phyloP scores from a whole-genome alignment of 805 yeast species.

The Komagataella populi region DNA sequence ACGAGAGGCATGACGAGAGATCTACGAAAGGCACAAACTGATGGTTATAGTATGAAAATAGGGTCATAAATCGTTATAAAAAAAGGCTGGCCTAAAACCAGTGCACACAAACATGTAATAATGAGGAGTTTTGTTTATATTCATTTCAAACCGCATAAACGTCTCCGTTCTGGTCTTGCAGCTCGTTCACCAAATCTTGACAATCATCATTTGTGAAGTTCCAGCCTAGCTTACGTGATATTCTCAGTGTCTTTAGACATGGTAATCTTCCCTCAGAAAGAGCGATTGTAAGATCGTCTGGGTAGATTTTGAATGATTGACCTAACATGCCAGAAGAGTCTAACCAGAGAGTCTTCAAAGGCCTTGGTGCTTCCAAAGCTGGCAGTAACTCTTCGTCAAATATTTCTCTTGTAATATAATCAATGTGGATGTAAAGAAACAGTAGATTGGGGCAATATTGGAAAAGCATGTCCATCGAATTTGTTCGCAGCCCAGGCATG shows the following conservation, averaged over 20 bases:
- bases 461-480: constrained; percentile 63
- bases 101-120: background rate
- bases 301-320: constrained; percentile 68
- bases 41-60: background rate
- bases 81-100: constrained; percentile 8
- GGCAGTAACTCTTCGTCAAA: constrained; percentile 33
- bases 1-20: background rate
- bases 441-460: constrained; percentile 62
- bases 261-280: constrained; percentile 70
- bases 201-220: constrained; percentile 48
- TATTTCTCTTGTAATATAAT: constrained; percentile 47
- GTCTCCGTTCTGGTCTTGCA: constrained; percentile 74
- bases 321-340: constrained; percentile 85
- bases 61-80: background rate
- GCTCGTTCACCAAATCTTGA: constrained; percentile 46
- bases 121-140: background rate
- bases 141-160: constrained; percentile 27
- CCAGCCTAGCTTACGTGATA: constrained; percentile 83
- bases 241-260: constrained; percentile 40
- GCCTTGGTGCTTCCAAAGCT: constrained; percentile 19
- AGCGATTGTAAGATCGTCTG: constrained; percentile 81
- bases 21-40: background rate
- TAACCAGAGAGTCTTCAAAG: constrained; percentile 49
- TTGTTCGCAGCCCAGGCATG: constrained; percentile 63
- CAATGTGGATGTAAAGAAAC: constrained; percentile 60